Conservation (phyloP, 2,329 filamentous ascomycete species). For the Rhexocercosporidium sp. region DNA sequence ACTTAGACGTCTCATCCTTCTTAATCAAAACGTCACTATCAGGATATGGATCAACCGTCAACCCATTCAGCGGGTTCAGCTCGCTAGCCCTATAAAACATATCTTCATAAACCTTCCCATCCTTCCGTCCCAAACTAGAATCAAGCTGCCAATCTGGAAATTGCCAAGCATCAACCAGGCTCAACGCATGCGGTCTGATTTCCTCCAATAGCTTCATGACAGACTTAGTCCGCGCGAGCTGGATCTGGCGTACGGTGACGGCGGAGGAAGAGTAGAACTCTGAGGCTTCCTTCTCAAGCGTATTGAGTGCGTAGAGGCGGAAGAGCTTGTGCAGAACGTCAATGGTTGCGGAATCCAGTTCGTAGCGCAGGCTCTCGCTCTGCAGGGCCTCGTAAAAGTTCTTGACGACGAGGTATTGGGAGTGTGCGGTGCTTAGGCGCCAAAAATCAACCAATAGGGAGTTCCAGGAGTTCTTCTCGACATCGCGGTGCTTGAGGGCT, state of each 20-base stretch:
- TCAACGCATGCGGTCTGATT: slow-evolving; percentile 74
- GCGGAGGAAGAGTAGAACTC: slow-evolving; percentile 76
- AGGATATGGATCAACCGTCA: slow-evolving; percentile 76
- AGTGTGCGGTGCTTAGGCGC: slow-evolving; percentile 75
- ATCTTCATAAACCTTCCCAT: slow-evolving; percentile 80
- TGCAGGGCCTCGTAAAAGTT: slow-evolving; percentile 77
- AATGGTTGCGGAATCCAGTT: slow-evolving; percentile 62
- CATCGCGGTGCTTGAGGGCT: slow-evolving; percentile 74
- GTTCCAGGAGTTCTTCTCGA: slow-evolving; percentile 79
- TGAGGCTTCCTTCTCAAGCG: slow-evolving; percentile 69
- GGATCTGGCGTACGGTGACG: slow-evolving; percentile 74
- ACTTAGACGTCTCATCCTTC: slow-evolving; percentile 54
- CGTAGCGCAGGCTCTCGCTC: slow-evolving; percentile 53
- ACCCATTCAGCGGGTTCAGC: slow-evolving; percentile 74
- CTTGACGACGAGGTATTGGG: slow-evolving; percentile 79
- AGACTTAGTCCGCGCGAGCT: slow-evolving; percentile 67
- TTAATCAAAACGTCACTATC: slow-evolving; percentile 65
- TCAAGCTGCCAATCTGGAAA: slow-evolving; percentile 82
- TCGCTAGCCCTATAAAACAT: slow-evolving; percentile 75
- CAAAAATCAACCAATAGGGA: slow-evolving; percentile 79
- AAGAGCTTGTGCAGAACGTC: slow-evolving; percentile 68
- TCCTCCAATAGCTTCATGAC: slow-evolving; percentile 74
- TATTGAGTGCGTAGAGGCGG: slow-evolving; percentile 68
- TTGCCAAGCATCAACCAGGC: slow-evolving; percentile 75
- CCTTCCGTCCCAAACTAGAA: slow-evolving; percentile 69